These are phyloP conservation scores for Globisporangium nodosum DNA, from an alignment of 352 stramenopile species.

Conservation along the genomic window DNA sequence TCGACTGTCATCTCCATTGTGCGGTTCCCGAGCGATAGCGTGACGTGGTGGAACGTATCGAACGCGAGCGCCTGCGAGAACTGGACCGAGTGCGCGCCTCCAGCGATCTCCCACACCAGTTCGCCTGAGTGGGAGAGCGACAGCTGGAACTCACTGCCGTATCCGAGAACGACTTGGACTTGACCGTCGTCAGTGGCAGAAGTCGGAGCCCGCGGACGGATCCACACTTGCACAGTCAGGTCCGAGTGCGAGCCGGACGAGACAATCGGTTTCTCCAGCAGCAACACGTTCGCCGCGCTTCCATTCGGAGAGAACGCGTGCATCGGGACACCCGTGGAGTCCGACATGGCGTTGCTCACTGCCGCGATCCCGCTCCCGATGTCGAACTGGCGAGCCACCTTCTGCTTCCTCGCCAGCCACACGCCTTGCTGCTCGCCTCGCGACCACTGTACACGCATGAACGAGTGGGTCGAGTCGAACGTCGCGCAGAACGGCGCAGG, in stretches of 20 bases:
- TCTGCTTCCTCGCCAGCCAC: slow-evolving; percentile 60
- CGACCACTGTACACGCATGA: slow-evolving; percentile 80
- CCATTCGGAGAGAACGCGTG: slow-evolving; percentile 59
- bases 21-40: slow-evolving; percentile 37
- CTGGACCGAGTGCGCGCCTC: slow-evolving; percentile 29
- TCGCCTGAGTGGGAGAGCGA: slow-evolving; percentile 27
- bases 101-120: slow-evolving; percentile 49
- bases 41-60: slow-evolving; percentile 59
- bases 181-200: slow-evolving; percentile 6
- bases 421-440: slow-evolving; percentile 77
- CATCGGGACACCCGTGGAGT: slow-evolving; percentile 34
- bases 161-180: slow-evolving; percentile 51
- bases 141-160: slow-evolving; percentile 56
- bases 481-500: slow-evolving; percentile 65
- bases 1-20: slow-evolving; percentile 42
- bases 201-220: slow-evolving; percentile 25
- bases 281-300: slow-evolving; percentile 33
- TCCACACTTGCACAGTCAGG: slow-evolving; percentile 67
- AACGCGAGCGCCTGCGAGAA: slow-evolving; percentile 31
- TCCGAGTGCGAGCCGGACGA: slow-evolving; percentile 48
- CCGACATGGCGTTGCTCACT: slow-evolving; percentile 45
- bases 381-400: slow-evolving; percentile 27
- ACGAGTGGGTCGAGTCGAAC: slow-evolving; percentile 49
- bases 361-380: slow-evolving; percentile 26
- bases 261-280: slow-evolving; percentile 58